phyloP scores from a whole-genome alignment of 148 eudicot genomes.

The Diospyros lotus region DNA sequence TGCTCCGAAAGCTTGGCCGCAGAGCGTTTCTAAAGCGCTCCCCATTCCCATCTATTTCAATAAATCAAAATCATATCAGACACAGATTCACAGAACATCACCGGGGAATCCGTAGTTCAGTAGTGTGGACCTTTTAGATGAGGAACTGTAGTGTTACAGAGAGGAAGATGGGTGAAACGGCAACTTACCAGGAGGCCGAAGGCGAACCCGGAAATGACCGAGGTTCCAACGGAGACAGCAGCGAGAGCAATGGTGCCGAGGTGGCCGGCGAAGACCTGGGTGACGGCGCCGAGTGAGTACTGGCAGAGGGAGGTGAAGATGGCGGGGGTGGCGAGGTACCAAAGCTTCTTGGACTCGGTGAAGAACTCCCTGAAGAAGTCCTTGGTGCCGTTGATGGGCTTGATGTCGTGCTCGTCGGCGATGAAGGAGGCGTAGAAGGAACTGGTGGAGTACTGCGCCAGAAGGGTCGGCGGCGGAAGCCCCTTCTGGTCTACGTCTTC shows the following conservation, averaged over 20 bases:
- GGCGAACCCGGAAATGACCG: conserved; percentile 42
- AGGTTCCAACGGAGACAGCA: conserved; percentile 39
- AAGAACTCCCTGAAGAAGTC: conserved; percentile 20
- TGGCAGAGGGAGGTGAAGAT: conserved; percentile 41
- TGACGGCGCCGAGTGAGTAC: conserved; percentile 46
- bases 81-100: no score
- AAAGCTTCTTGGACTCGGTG: conserved; percentile 33
- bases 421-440: no score
- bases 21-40: conserved; percentile 57
- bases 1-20: conserved; percentile 63
- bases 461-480: no score
- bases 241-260: conserved; percentile 47
- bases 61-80: background rate
- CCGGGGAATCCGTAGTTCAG: no score
- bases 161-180: background rate
- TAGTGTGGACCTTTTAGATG: no score
- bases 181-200: conserved; percentile 38
- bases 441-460: no score
- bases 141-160: no score
- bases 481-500: no score
- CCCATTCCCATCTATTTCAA: conserved; percentile 36
- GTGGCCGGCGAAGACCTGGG: conserved; percentile 47
- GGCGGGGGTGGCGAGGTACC: conserved; percentile 49
- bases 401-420: conserved; percentile 9
- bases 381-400: conserved; percentile 16